phyloP scores from a whole-genome alignment of 108 stramenopile species.

The Licmophora abbreviata region DNA sequence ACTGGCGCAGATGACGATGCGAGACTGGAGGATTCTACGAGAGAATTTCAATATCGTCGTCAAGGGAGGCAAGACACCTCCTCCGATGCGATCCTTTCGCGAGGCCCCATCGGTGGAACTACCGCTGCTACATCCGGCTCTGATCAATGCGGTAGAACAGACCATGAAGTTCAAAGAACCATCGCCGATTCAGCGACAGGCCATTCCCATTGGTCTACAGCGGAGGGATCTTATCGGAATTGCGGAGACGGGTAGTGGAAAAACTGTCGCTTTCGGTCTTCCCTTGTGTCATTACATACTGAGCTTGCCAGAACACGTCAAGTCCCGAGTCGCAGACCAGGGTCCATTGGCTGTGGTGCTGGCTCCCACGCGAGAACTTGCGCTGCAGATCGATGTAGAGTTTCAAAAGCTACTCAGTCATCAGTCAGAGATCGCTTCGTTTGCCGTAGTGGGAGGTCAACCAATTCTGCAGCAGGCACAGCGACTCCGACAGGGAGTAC shows the following conservation, averaged over 20 bases:
- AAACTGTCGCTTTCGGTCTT: slow-evolving; percentile 90
- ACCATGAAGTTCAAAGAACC: slow-evolving; percentile 80
- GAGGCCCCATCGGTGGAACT: slow-evolving; percentile 36
- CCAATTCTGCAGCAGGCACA: slow-evolving; percentile 85
- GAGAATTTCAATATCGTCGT: slow-evolving; percentile 96
- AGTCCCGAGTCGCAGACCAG: slow-evolving; percentile 65
- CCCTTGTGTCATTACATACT: slow-evolving; percentile 84
- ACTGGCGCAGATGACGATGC: slow-evolving; percentile 78
- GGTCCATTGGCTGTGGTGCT: slow-evolving; percentile 93
- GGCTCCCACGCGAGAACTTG: slow-evolving; percentile 95
- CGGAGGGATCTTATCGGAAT: slow-evolving; percentile 95
- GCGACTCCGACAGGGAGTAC: slow-evolving; percentile 81
- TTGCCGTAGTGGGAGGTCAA: slow-evolving; percentile 89
- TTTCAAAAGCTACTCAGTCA: slow-evolving; percentile 59
- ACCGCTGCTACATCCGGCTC: slow-evolving; percentile 42
- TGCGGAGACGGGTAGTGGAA: slow-evolving; percentile 95
- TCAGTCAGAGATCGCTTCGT: slow-evolving; percentile 28
- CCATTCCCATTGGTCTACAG: slow-evolving; percentile 92
- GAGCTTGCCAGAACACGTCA: slow-evolving; percentile 41
- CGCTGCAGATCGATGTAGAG: slow-evolving; percentile 91
- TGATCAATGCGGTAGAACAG: slow-evolving; percentile 68
- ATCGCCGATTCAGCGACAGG: slow-evolving; percentile 93
- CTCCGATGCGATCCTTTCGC: slow-evolving; percentile 75
- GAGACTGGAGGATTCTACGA: slow-evolving; percentile 98
- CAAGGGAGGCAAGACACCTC: slow-evolving; percentile 87